Conservation (phyloP, 2,329 filamentous ascomycete species). For the Cladosporium sp. region DNA sequence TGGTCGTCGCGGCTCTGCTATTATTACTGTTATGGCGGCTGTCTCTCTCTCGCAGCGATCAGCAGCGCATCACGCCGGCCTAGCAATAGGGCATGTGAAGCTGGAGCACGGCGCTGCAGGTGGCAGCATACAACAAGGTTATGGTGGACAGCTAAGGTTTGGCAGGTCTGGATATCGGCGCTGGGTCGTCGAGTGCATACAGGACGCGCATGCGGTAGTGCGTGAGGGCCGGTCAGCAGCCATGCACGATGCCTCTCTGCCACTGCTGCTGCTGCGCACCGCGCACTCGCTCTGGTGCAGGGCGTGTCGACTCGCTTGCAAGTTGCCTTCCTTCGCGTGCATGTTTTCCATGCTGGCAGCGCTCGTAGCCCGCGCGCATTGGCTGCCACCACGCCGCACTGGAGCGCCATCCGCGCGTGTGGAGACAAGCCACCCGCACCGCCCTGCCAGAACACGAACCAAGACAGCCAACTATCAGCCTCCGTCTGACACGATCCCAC, state of each 20-base stretch:
- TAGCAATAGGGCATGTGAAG: neutral
- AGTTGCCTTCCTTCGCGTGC: neutral
- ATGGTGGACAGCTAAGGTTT: neutral
- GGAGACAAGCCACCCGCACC: neutral
- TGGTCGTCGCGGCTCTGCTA: neutral
- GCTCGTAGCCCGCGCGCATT: too few species aligned
- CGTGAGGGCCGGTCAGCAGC: neutral
- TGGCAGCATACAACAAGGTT: neutral
- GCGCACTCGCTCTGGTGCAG: neutral
- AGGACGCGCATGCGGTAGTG: neutral
- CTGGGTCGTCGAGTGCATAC: neutral
- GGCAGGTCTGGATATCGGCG: neutral
- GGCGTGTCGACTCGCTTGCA: neutral
- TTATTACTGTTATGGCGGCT: neutral
- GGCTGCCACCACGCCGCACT: too few species aligned
- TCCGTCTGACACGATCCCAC: neutral
- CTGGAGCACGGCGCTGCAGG: neutral
- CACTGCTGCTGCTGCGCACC: too few species aligned
- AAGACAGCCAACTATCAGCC: neutral
- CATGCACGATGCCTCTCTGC: too few species aligned
- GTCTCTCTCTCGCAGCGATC: neutral
- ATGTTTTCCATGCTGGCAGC: neutral
- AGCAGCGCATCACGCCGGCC: neutral
- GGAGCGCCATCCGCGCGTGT: too few species aligned
- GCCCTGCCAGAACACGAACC: neutral